Conservation (phyloP, 768 basidiomycete species). For the Phanerodontia chrysosporium region DNA sequence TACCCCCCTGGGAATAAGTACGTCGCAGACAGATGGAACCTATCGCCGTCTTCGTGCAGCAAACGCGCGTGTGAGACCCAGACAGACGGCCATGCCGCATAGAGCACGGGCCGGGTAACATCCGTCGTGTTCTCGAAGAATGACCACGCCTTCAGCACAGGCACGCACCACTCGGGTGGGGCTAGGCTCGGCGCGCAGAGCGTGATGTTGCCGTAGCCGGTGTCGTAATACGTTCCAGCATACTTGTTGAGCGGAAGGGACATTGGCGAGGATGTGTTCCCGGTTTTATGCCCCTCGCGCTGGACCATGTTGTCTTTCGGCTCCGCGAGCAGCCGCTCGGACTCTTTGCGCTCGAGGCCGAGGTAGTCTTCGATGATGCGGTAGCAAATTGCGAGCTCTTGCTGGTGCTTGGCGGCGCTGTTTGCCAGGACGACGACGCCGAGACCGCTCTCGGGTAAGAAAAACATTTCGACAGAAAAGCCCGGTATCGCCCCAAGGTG, state of each 20-base stretch:
- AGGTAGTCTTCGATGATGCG: constrained; percentile 15
- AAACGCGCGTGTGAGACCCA: constrained; percentile 7
- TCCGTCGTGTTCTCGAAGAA: neutral
- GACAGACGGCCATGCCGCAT: neutral
- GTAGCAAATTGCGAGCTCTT: neutral
- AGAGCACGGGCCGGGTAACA: neutral
- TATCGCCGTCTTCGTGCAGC: neutral
- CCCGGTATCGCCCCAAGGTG: constrained; percentile 14
- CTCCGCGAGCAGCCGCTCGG: neutral
- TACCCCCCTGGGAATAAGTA: constrained; percentile 8
- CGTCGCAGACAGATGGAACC: neutral
- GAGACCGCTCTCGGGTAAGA: constrained; percentile 10
- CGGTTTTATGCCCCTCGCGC: no score
- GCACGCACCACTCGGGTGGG: constrained; percentile 11
- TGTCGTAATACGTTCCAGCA: constrained; percentile 14
- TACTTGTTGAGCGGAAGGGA: constrained; percentile 10
- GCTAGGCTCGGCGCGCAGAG: constrained; percentile 14
- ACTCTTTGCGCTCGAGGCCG: neutral
- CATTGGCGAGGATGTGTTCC: neutral
- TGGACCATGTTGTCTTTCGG: neutral
- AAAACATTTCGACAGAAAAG: constrained; percentile 6
- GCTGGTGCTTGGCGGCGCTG: constrained; percentile 1
- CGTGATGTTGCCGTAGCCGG: constrained; percentile 20
- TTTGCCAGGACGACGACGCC: constrained; percentile 10
- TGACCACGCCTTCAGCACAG: constrained; percentile 11